Conservation (phyloP, 495 filamentous ascomycete genomes). For the Hyphodiscus hymeniophilus region DNA sequence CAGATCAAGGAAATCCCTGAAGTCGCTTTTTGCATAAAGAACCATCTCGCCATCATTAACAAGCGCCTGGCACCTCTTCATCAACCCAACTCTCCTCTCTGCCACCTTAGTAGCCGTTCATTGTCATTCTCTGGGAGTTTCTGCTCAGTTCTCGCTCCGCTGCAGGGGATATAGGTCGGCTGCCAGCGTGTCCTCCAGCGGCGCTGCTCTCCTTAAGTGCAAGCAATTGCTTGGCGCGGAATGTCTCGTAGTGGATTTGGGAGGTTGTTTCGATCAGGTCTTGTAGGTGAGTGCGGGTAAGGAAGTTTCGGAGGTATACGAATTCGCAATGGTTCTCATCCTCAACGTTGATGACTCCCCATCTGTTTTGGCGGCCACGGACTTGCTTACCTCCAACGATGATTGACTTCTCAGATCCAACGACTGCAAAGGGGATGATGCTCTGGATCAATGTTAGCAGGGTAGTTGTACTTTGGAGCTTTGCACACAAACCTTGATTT, state of each 20-base stretch:
- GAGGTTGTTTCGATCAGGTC: conserved; percentile 99
- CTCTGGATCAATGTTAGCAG: conserved; percentile 45
- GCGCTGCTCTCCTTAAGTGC: conserved; percentile 97
- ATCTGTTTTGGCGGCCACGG: conserved; percentile 95
- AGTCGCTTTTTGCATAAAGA: conserved; percentile 25
- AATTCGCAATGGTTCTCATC: conserved; percentile 99
- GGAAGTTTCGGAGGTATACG: conserved; percentile 94
- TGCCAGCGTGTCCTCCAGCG: conserved; percentile 64
- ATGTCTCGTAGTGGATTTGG: conserved; percentile 99
- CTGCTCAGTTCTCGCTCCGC: conserved; percentile 94
- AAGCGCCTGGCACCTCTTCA: conserved; percentile 9
- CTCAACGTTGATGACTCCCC: conserved; percentile 99
- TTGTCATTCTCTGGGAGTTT: conserved; percentile 89
- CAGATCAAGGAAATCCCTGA: conserved; percentile 22
- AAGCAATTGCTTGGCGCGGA: conserved; percentile 97
- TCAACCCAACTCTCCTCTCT: not conserved
- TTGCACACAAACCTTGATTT: conserved; percentile 72
- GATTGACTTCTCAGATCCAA: conserved; percentile 94
- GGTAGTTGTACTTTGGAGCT: not conserved
- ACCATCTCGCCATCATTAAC: conserved; percentile 22
- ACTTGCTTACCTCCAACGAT: conserved; percentile 97
- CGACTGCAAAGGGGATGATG: conserved; percentile 95
- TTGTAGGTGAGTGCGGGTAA: conserved; percentile 92
- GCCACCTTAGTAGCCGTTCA: conserved; percentile 81
- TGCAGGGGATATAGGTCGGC: conserved; percentile 87